phyloP scores from a whole-genome alignment of 495 filamentous ascomycete species.

The Penicillium flavigenum region DNA sequence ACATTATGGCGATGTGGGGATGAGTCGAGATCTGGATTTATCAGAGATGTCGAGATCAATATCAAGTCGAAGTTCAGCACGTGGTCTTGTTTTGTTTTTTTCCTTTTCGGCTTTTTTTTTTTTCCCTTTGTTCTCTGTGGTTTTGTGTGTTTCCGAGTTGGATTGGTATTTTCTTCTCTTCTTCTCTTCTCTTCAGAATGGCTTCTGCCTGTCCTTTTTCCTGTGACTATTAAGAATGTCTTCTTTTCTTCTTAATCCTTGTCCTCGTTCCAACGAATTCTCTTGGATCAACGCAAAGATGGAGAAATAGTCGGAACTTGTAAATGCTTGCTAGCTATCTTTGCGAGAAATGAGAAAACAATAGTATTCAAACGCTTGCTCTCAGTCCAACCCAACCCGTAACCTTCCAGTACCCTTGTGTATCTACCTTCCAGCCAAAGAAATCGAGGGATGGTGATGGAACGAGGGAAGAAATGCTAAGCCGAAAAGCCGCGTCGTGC shows the following conservation, averaged over 20 bases:
- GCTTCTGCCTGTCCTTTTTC: conserved; percentile 16
- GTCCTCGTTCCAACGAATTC: conserved; percentile 30
- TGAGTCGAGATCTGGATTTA: conserved; percentile 3
- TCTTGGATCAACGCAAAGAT: conserved; percentile 40
- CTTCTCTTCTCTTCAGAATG: conserved; percentile 16
- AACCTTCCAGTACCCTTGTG: conserved; percentile 18
- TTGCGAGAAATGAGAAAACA: conserved; percentile 45
- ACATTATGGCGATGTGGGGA: conserved; percentile 58
- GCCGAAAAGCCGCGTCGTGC: neutral
- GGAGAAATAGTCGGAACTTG: conserved; percentile 48
- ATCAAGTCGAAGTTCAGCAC: neutral
- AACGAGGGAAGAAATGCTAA: conserved; percentile 8
- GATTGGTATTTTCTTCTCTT: conserved; percentile 14
- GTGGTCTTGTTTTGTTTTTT: conserved; percentile 18
- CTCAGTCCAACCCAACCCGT: conserved; percentile 28
- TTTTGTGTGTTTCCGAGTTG: conserved; percentile 8
- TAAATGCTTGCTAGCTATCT: conserved; percentile 56
- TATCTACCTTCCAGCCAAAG: conserved; percentile 28
- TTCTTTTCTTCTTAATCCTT: conserved; percentile 36
- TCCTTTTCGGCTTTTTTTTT: neutral
- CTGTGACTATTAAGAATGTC: conserved; percentile 29
- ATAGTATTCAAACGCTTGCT: conserved; percentile 32
- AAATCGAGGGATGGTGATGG: too few species aligned
- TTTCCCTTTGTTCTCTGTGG: conserved; percentile 9
- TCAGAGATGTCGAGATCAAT: conserved; percentile 2